phyloP scores from a whole-genome alignment of 441 rosid genomes.

The Eruca vesicaria region DNA sequence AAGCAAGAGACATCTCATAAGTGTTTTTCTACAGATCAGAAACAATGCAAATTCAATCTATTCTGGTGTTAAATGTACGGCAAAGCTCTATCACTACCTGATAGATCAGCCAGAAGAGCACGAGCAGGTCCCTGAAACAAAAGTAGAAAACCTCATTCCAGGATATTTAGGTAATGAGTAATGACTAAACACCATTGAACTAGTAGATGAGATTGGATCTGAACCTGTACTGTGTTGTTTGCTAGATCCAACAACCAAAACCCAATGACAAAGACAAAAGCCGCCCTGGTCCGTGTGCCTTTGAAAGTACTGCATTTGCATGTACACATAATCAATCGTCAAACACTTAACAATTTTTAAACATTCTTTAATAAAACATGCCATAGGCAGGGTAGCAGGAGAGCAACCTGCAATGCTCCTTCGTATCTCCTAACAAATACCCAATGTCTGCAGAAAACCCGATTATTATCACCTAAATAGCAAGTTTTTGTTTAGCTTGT shows the following conservation, averaged over 20 bases:
- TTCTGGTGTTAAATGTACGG: background rate
- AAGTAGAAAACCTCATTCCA: slow-evolving; percentile 14
- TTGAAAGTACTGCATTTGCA: slow-evolving; percentile 66
- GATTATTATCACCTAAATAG: slow-evolving; percentile 85
- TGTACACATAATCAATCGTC: slow-evolving; percentile 7
- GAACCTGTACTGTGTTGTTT: slow-evolving; percentile 93
- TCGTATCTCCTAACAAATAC: slow-evolving; percentile 75
- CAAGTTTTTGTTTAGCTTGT: slow-evolving; percentile 56
- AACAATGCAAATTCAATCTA: background rate
- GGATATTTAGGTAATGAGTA: background rate
- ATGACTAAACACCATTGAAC: slow-evolving; percentile 3
- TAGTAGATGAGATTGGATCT: slow-evolving; percentile 16
- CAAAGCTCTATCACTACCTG: slow-evolving; percentile 45
- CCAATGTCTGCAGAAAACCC: slow-evolving; percentile 99
- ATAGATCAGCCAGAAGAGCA: slow-evolving; percentile 87
- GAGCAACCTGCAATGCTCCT: slow-evolving; percentile 89
- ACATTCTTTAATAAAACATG: slow-evolving; percentile 15
- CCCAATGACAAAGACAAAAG: slow-evolving; percentile 81
- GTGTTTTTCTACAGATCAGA: slow-evolving; percentile 16
- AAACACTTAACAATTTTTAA: slow-evolving; percentile 2
- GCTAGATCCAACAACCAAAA: slow-evolving; percentile 99
- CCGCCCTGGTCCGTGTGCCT: slow-evolving; percentile 87
- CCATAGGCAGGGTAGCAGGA: slow-evolving; percentile 19
- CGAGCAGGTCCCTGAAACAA: slow-evolving; percentile 91
- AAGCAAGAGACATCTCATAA: slow-evolving; percentile 23